Base-by-base conservation (phyloP, 768 basidiomycete species). In the Trichaptum fuscoviolaceum region DNA sequence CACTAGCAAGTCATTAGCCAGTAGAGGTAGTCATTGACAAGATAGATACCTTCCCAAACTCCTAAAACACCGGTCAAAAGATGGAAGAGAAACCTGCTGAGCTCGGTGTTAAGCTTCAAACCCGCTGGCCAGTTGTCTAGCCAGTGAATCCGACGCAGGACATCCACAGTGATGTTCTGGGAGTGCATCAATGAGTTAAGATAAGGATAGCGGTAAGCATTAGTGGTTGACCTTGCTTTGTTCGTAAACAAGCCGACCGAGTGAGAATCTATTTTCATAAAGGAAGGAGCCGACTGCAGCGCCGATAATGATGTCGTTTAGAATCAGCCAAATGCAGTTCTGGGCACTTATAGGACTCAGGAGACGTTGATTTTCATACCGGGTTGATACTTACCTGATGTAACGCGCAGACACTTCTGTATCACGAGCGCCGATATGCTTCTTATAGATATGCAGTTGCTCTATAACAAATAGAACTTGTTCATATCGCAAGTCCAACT, bases 101-200 rank as follows among this genome's bases (percentile, higher is more conserved):
- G 83, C 70, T 98, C 93, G 0, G 93, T 93, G 72, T 99, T 99
- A 64, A 99, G 87, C 76, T 99, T 99, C 57, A 99, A 78, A 0
- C 97, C 96, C 1, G 89, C 95, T 0, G 96, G 96, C 96, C 96
- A 99, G 67, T 91, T 87, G 74, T 97, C 91, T 15, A 99, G 82
- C 96, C 95, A 98, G 1, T 81, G 71, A 1, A 98, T 80, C 0
- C 83, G 77, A 58, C 84, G 82, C 9, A 90, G 74, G 62, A 78
- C 76, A 2, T 79, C 73, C 6, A 90, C 78, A 0, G 87, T 73
- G 67, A 80, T 77, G 1, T 35, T 59, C 79, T 82, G 66, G 15
- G 27, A 24, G 27, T 5, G 2, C 1, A 62, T 23, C 2, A 58
- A 15, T 35, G 23, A 5, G 18, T 25, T 23, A 7, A 17, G 15